phyloP scores from a whole-genome alignment of 108 stramenopile genomes.

The Skeletonema costatum region DNA sequence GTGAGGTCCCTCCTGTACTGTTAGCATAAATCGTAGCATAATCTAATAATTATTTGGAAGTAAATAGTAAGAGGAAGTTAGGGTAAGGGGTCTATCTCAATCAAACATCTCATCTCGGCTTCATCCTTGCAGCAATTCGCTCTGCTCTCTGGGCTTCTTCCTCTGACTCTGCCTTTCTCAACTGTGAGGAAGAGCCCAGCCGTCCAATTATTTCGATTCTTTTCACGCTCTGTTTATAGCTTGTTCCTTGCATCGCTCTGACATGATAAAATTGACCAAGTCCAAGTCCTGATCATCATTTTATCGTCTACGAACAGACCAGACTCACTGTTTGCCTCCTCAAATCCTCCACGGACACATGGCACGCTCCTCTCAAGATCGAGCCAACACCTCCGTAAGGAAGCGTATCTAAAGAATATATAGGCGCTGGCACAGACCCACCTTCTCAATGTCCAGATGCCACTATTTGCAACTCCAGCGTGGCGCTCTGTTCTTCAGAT shows the following conservation, averaged over 20 bases:
- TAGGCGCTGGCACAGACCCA: neutral
- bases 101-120: neutral
- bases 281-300: neutral
- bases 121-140: neutral
- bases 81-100: too few species aligned
- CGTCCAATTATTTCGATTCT: constrained; percentile 10
- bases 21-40: too few species aligned
- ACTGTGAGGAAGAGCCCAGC: constrained; percentile 1
- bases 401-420: neutral
- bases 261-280: neutral
- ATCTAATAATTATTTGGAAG: too few species aligned
- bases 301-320: neutral
- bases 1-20: too few species aligned
- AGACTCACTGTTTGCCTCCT: neutral
- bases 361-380: neutral
- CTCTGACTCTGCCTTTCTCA: neutral
- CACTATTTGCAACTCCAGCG: neutral
- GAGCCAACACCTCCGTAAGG: neutral
- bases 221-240: neutral
- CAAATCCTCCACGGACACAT: neutral
- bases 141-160: neutral
- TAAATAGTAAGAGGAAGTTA: too few species aligned
- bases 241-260: neutral
- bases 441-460: neutral
- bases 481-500: neutral